Evolutionary conservation across 768 basidiomycete species (phyloP), one percentile per base, ranked within the genome.

Genomic region (Megacollybia marginata): DNA sequence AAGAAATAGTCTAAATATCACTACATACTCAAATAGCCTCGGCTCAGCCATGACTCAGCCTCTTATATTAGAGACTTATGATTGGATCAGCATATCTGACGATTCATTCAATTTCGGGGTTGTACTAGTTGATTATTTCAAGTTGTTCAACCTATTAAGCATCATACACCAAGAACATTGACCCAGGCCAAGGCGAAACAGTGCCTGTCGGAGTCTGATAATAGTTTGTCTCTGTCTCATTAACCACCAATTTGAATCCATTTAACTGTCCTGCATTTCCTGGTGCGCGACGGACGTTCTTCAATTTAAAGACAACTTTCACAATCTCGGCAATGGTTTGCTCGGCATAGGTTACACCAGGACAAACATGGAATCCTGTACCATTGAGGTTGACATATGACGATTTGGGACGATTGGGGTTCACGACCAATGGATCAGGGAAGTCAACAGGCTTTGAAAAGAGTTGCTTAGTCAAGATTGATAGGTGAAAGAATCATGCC

Each of bases 261-360:
- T 59, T 19, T 16, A 77, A 62, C 32, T 52, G 55, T 1, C 79
- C 79, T 10, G 69, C 61, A 44, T 64, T 56, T 1, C 75, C 77
- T 12, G 69, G 62, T 1, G 74, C 77, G n/a, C 53, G 54, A n/a
- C 55, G 48, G 15, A 56, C n/a, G 20, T 54, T 54, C 49, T 47
- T 47, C 49, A 56, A 33, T 13, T 46, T 48, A 35, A 56, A 56
- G 10, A 55, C 32, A 11, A 50, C 43, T 15, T 46, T 47, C 31
- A 56, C 36, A 13, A 51, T 54, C 20, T 54, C 55, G n/a, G 50
- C 44, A 20, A 54, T 51, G 23, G 50, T 45, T 13, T 48, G 34
- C 31, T 47, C 48, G 11, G 50, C 54, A 33, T 43, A 55, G 11
- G 51, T 23, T 7, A 51, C 46, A 15, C 54, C 54, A 8, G 52